Conservation (phyloP, 306 rosid genomes). For the Canavalia ensiformis region DNA sequence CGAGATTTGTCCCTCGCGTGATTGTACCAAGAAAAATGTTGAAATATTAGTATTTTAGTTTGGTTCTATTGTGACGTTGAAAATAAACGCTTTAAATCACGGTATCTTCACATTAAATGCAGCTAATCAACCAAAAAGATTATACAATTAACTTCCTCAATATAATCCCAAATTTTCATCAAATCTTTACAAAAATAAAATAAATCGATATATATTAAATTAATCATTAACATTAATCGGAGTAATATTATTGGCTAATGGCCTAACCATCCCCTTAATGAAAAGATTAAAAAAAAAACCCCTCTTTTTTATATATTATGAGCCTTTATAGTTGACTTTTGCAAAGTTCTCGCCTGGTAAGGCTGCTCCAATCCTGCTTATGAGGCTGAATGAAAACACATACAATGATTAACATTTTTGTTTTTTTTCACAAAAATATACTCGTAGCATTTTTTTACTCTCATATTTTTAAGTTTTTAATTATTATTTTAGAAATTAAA, state of each 20-base stretch:
- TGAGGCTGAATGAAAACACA: not conserved
- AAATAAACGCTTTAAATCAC: not conserved
- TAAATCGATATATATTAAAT: not conserved
- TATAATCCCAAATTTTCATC: too few species aligned
- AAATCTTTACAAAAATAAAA: too few species aligned
- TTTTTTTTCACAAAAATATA: too few species aligned
- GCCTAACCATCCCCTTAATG: not conserved
- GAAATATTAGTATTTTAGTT: not conserved
- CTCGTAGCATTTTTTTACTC: too few species aligned
- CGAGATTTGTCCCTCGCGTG: too few species aligned
- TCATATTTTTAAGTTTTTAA: too few species aligned
- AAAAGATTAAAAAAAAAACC: not conserved
- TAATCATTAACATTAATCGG: not conserved
- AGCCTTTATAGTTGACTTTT: not conserved
- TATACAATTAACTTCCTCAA: too few species aligned
- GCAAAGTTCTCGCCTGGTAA: not conserved
- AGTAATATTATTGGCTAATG: not conserved
- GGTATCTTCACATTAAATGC: not conserved
- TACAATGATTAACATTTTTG: too few species aligned
- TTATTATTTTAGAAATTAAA: too few species aligned
- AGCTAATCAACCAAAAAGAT: not conserved
- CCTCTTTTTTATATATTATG: not conserved
- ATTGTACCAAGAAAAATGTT: not conserved
- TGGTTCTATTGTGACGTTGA: not conserved
- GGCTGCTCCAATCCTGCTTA: not conserved